Evolutionary conservation across 2,329 filamentous ascomycete species (phyloP), one percentile per base, ranked within the genome.

Genomic region (Pyricularia grisea): DNA sequence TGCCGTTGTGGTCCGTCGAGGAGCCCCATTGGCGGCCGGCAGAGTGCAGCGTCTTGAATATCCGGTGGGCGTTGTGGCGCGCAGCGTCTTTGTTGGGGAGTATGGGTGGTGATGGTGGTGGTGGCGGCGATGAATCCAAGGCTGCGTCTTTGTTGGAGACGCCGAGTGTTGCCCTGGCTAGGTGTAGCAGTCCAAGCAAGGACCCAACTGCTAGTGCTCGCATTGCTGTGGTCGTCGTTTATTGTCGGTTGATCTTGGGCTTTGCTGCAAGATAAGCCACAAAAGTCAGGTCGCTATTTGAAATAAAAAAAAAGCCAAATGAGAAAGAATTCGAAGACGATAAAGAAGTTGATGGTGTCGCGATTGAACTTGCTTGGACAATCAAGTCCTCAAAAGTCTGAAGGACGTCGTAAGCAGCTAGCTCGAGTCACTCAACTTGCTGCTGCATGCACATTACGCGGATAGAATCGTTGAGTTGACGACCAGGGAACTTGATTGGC

Each of bases 1-100:
- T 89, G 69, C 91, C 91, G 75, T 93, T 93, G 77, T 93, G 91
- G 70, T 91, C 84, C 2, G 92, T 75, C 0, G 89, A 88, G 0
- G 89, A 91, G 1, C 89, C 90, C 86, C 89, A 93, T 80, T 93
- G 90, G 50, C 91, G 84, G 81, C 91, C 88, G 0, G 90, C 89
- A 11, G 88, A 88, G 72, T 92, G 88, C 23, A 93, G 81, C 20
- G 89, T 84, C 74, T 93, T 93, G 83, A 93, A 93, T 69, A 93
- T 86, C 71, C 86, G 83, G 72, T 87, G 84, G 9, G 86, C 87
- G 76, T 91, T 89, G 55, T 76, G 73, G 20, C 75, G 76, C 14
- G 82, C 81, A 68, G 75, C 76, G 0, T 79, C 78, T 64, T 76
- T 71, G 66, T 75, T 79, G 20, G 82, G 81, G 20, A 58, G 17